A percentile compares a stretch with the other conserved stretches of the same genome.
Conservation (phyloP, 208 protist genomes). For the Wallacemonas sp. region DNA sequence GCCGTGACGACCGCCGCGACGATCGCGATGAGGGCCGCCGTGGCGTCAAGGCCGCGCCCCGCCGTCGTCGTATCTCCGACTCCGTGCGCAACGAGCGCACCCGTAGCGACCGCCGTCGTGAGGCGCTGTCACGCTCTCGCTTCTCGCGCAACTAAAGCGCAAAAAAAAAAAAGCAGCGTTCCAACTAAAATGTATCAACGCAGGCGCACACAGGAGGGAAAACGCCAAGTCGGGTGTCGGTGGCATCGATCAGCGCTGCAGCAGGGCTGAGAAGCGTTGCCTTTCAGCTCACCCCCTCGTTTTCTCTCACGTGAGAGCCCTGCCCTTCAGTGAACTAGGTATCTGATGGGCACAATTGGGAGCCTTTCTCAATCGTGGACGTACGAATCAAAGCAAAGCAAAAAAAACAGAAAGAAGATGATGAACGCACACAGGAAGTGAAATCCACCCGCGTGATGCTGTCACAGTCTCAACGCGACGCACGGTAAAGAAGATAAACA, state of each 20-base stretch:
- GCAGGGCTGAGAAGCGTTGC: background rate
- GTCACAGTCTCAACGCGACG: background rate
- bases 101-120: slow-evolving; percentile 41
- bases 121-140: slow-evolving; percentile 58
- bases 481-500: slow-evolving; percentile 14
- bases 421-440: background rate
- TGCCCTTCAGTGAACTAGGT: too few relatives aligned
- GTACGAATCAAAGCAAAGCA: too few relatives aligned
- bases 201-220: too few relatives aligned
- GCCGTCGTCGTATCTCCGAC: slow-evolving; percentile 35
- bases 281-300: too few relatives aligned
- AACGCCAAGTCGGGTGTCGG: too few relatives aligned
- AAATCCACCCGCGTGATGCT: background rate
- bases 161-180: slow-evolving; percentile 17
- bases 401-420: too few relatives aligned
- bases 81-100: slow-evolving; percentile 72
- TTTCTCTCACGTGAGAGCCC: too few relatives aligned
- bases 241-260: too few relatives aligned
- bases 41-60: slow-evolving; percentile 54
- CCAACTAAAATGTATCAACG: background rate
- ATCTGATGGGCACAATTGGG: too few relatives aligned
- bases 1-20: slow-evolving; percentile 19
- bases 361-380: too few relatives aligned
- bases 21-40: slow-evolving; percentile 34
- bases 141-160: slow-evolving; percentile 44